Evolutionary conservation across 176 grass and related monocot genomes (phyloP), one percentile per base, ranked within the genome.

Genomic region (Triticum aestivum): DNA sequence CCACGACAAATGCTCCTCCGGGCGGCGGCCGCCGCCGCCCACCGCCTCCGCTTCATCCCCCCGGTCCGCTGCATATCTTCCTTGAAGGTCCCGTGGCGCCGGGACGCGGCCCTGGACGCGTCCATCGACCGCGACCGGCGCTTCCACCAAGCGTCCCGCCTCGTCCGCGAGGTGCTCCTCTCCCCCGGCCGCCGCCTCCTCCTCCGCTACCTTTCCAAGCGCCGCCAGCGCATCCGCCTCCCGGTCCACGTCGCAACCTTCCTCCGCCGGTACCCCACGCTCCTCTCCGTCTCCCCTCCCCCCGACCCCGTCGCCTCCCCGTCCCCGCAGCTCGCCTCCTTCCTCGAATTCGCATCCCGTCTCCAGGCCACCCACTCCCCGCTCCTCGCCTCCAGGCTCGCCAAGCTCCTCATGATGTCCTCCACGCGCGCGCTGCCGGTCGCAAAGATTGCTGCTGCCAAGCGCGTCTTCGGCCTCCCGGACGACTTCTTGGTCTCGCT

Each of bases 401-500:
- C 87, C 82, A 98, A 95, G 81, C 89, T 98, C 64, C 78, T 98
- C 64, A 98, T 98, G 91, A 94, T 98, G n/a, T 93, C 93, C 37
- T 89, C 76, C 72, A 80, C 94, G 38, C 88, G 75, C 2, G 84
- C 91, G 34, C 74, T 98, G 30, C 84, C 89, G 17, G 84, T 91
- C 69, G 80, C 81, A n/a, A 98, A 98, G 71, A 79, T 98, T 18
- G 58, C 88, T 10, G 73, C 91, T 11, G 90, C 90, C 51, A 94
- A 95, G 82, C 90, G 90, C 75, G 84, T 91, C 49, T 98, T 98
- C 80, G 96, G 96, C 52, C 69, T 96, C 82, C 96, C 96, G 1
- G 90, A 96, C 26, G 93, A 98, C 73, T 90, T 96, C 81, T 24
- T 98, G n/a, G 72, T 32, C 34, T 94, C 86, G 12, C 33, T 98